phyloP scores from a whole-genome alignment of 164 flowering plant species.

The Saururus chinensis region DNA sequence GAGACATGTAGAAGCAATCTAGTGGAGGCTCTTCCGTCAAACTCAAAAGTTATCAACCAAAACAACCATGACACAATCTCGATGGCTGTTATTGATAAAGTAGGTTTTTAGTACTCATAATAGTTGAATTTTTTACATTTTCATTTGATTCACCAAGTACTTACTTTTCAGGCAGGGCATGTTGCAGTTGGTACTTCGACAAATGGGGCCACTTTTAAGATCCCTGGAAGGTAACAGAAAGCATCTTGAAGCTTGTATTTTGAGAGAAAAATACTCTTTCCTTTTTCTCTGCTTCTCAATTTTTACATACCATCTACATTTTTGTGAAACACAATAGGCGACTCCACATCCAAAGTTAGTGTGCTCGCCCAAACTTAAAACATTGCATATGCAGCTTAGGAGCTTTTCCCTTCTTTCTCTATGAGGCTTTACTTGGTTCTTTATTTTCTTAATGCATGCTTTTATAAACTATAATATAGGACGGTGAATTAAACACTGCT shows the following conservation, averaged over 20 bases:
- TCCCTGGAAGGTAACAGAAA: constrained; percentile 74
- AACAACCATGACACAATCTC: constrained; percentile 88
- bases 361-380: too few species aligned
- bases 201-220: constrained; percentile 90
- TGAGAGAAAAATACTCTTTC: not conserved
- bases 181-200: constrained; percentile 96
- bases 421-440: not conserved
- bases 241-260: not conserved
- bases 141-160: not conserved
- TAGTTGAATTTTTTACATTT: not conserved
- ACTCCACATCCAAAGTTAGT: not conserved
- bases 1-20: constrained; percentile 24
- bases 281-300: not conserved
- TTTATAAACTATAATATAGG: too few species aligned
- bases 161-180: constrained; percentile 50
- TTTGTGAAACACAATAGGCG: not conserved
- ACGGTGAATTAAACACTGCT: not conserved
- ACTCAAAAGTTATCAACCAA: constrained; percentile 29
- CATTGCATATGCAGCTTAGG: too few species aligned
- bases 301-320: too few species aligned
- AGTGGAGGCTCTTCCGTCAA: constrained; percentile 14
- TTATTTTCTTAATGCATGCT: too few species aligned
- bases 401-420: not conserved
- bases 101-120: constrained; percentile 17
- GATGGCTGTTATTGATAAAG: constrained; percentile 88